Evolutionary conservation across 1,284 basidiomycete genomes (phyloP), one percentile per base, ranked within the genome.

Genomic region (Pascua sp.): DNA sequence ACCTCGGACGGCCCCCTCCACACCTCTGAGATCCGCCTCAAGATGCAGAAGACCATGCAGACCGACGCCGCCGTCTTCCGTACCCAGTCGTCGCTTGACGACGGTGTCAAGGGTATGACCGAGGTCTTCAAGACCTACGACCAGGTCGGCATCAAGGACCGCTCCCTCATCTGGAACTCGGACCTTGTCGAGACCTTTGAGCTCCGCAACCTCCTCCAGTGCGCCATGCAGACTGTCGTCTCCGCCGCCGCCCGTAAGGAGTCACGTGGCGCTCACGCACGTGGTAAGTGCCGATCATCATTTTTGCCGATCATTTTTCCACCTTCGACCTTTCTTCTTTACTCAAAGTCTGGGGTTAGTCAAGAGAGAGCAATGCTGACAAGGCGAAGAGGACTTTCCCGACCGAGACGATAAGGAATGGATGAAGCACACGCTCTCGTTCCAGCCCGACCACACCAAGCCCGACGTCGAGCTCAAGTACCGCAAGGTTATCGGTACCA

Each of bases 31-130:
- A 89, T 98, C 75, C 85, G 96, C 64, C 78, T 96, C 61, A 86
- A 91, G 72, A 94, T 98, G 92, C 96, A 98, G 79, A 97, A 96
- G 82, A 91, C 92, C 52, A 98, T 99, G 95, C 95, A 98, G 79
- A 77, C 85, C 48, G 90, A 94, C 76, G 91, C 90, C 51, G 91
- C 90, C 65, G 91, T 93, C 63, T 93, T 93, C 84, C 83, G 94
- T 68, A 98, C 91, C 41, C 94, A 98, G 76, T 78, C 86, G 69
- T 87, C 87, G 56, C 82, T 99, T 62, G 93, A 98, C 69, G 87
- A 95, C 70, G 96, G 96, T 80, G 91, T 96, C 44, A 68, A 83
- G 76, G 93, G 92, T 81, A 83, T 99, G 73, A 83, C 83, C 62
- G 81, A 85, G 56, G 91, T 98, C 65, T 94, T 91, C 82, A 85